Conservation (phyloP, 169 alveolate species). For the Cryptosporidium sp. region DNA sequence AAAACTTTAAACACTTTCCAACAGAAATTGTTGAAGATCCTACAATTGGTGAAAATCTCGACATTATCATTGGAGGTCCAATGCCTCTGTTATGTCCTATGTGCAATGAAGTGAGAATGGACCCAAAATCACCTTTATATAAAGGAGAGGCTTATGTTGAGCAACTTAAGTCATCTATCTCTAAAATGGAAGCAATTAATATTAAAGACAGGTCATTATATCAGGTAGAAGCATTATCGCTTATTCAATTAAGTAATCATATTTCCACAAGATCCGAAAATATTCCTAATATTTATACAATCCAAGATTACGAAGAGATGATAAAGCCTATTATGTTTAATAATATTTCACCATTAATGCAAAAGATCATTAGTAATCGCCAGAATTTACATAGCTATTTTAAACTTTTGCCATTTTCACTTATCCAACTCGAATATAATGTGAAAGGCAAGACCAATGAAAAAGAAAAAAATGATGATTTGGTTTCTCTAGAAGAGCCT, state of each 20-base stretch:
- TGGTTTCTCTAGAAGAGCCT: slow-evolving; percentile 55
- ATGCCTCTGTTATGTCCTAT: slow-evolving; percentile 72
- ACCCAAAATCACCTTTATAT: slow-evolving; percentile 51
- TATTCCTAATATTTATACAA: not conserved
- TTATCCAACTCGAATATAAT: not conserved
- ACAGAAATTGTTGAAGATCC: slow-evolving; percentile 73
- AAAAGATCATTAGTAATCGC: not conserved
- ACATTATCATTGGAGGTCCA: slow-evolving; percentile 63
- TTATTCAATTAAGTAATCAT: slow-evolving; percentile 20
- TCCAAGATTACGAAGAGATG: slow-evolving; percentile 1
- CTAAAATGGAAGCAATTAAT: slow-evolving; percentile 57
- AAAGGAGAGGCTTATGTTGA: slow-evolving; percentile 74
- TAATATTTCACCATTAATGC: slow-evolving; percentile 16
- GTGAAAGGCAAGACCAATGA: not conserved
- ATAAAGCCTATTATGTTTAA: slow-evolving; percentile 8
- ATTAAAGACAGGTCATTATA: slow-evolving; percentile 35
- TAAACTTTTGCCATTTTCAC: not conserved
- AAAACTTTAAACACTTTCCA: slow-evolving; percentile 69
- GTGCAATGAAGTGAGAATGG: slow-evolving; percentile 75
- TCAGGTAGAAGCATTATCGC: slow-evolving; percentile 39
- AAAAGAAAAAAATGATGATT: not conserved
- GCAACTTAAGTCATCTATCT: slow-evolving; percentile 54
- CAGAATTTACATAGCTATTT: not conserved
- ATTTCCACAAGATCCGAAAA: not conserved
- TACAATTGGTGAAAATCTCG: slow-evolving; percentile 69